Evolutionary conservation across 1,284 basidiomycete species (phyloP).

Genomic region (Marasmius sp.): DNA sequence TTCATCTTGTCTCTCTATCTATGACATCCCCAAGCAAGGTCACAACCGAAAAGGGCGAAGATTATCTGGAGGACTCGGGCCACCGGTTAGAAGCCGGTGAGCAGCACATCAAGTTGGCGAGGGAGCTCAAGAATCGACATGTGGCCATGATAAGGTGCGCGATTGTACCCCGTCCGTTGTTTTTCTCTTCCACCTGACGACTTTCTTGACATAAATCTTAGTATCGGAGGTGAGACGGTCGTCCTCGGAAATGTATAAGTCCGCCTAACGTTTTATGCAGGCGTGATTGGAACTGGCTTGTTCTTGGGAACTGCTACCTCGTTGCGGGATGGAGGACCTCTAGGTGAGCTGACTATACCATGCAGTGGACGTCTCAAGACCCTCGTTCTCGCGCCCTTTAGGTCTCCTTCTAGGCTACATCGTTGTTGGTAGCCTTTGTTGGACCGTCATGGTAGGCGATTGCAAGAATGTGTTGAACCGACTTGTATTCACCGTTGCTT

Average conservation of each 20-base stretch:
- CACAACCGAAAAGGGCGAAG: too few species aligned
- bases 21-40: too few species aligned
- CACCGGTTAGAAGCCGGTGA: neutral
- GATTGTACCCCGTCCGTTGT: too few species aligned
- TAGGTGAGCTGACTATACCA: conserved; percentile 29
- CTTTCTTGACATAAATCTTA: conserved; percentile 14
- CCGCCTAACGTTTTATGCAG: neutral
- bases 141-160: conserved; percentile 69
- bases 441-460: conserved; percentile 31
- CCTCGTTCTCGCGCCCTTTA: conserved; percentile 15
- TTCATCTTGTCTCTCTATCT: too few species aligned
- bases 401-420: conserved; percentile 68
- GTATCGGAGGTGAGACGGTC: conserved; percentile 45
- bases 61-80: too few species aligned
- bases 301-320: conserved; percentile 54
- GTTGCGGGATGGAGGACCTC: conserved; percentile 55
- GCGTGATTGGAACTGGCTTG: conserved; percentile 74
- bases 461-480: conserved; percentile 15
- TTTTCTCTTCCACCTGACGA: too few species aligned
- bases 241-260: too few species aligned
- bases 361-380: neutral
- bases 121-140: conserved; percentile 67
- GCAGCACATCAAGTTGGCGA: conserved; percentile 11
- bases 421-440: conserved; percentile 52
- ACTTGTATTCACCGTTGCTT: conserved; percentile 13